Base-by-base conservation (phyloP, 441 rosid species). In the Pelargonium cotyledonis region DNA sequence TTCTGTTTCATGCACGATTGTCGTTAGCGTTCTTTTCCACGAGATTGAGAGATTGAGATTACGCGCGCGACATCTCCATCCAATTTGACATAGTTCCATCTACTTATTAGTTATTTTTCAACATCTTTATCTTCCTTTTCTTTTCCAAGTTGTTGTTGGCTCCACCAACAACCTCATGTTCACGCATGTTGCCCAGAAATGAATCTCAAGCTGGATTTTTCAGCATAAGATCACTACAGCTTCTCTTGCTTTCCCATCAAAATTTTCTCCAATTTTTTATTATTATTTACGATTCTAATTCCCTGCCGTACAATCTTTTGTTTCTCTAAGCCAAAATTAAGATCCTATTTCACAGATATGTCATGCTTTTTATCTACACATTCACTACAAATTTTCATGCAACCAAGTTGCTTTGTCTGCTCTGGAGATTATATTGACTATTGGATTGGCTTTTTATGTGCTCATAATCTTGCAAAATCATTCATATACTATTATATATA, bases 141-240 rank as follows among this genome's bases (percentile, higher is more conserved):
- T 65, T 71, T 19, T 16, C 43, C 44, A 65, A 70, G 70, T 40
- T 58, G 44, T 69, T 60, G 68, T 61, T 63, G 71, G 71, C 65
- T 12, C 57, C 57, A 65, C 84, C 84, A 83, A 80, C 85, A 76
- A 65, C 62, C 58, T 72, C 85, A 76, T 77, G 85, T 81, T 79
- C 80, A 65, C 23, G 80, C 86, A 80, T 80, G 85, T 75, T 76
- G 77, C 77, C 74, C 31, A 12, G 62, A 76, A 78, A 55, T 83
- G 83, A 83, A 81, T 80, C 85, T 73, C 63, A 61, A 41, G 65
- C 67, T 76, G 74, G 70, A 49, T 67, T 75, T 21, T 49, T 51
- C 0, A 62, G 78, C 77, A 75, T 68, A 73, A 70, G 72, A 81
- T 78, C 82, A 41, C 73, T 19, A 43, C 61, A 58, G 68, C 69